Base-by-base conservation (phyloP, 2,329 filamentous ascomycete species). In the Trematosphaeria pertusa region DNA sequence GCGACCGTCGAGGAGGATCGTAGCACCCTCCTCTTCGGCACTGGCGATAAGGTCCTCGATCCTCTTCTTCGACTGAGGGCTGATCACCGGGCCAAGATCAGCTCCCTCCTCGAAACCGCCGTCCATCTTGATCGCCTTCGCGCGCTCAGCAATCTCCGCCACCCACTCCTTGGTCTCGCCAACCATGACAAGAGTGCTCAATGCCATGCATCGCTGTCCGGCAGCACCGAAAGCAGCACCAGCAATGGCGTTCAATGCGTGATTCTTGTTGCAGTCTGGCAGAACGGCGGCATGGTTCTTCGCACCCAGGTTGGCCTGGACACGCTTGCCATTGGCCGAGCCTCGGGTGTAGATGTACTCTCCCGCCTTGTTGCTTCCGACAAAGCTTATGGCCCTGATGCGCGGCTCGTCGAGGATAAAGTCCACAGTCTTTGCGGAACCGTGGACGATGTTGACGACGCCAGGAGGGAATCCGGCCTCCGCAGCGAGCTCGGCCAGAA, bases 241-340 rank as follows among this genome's bases (percentile, higher is more conserved):
- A 4, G 89, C 83, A 56, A 94, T 89, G 33, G 88, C 87, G 75
- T 93, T 94, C 64, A 94, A 77, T 58, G 91, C 89, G 64, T 92
- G 88, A 78, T 94, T 92, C 82, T 91, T 93, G 79, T 94, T 92
- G 78, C 86, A 88, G 77, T 94, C 89, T 14, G 89, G 89, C 51
- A 93, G 82, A 21, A 94, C 86, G 42, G 88, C 87, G 20, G 89
- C 89, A 72, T 94, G 89, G 80, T 94, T 94, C 82, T 94, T 94
- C 58, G 89, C 89, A 31, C 89, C 90, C 52, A 94, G 76, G 75
- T 94, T 94, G 70, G 89, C 89, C 76, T 94, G 90, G 22, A 92
- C 88, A 64, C 89, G 87, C 82, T 94, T 94, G 66, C 90, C 89
- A 64, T 93, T 91, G 65, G 88, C 89, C 1, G 88, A 91, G 22